Evolutionary conservation across 345 rosid genomes (phyloP), one percentile per base, ranked within the genome.

Genomic region (Mangifera indica): DNA sequence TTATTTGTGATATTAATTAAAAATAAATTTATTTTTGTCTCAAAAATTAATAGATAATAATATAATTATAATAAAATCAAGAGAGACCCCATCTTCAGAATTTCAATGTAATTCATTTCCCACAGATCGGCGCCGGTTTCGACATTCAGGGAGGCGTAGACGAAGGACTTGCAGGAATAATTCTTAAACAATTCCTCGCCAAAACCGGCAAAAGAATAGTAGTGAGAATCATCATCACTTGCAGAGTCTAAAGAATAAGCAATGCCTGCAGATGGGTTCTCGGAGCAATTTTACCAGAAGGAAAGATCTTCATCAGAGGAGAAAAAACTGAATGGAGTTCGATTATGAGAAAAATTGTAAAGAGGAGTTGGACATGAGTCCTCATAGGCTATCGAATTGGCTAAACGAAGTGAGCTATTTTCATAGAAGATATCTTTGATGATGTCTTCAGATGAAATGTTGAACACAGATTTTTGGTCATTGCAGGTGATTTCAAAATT

Each of bases 21-120:
- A n/a, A n/a, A n/a, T n/a, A n/a, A n/a, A n/a, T n/a, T n/a, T n/a
- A n/a, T n/a, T n/a, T n/a, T n/a, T n/a, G n/a, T n/a, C n/a, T n/a
- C n/a, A n/a, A n/a, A n/a, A n/a, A n/a, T n/a, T n/a, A n/a, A n/a
- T n/a, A n/a, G n/a, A n/a, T n/a, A n/a, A n/a, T n/a, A n/a, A n/a
- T n/a, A n/a, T n/a, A n/a, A n/a, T n/a, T n/a, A n/a, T n/a, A n/a
- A n/a, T n/a, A n/a, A n/a, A n/a, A n/a, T 84, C 89, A 91, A 66
- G 70, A 80, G 59, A 65, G 89, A 85, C 5, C 95, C 97, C 70
- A 37, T 80, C 76, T 73, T 78, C 79, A 87, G 67, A 73, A 90
- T 72, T 17, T 73, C 80, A 40, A 6, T 40, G 37, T 81, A 88
- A 74, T 70, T 55, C 83, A 71, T 71, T 0, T 0, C 0, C 17